phyloP scores from a whole-genome alignment of 2,329 filamentous ascomycete species.

The Aspergillus flavus region DNA sequence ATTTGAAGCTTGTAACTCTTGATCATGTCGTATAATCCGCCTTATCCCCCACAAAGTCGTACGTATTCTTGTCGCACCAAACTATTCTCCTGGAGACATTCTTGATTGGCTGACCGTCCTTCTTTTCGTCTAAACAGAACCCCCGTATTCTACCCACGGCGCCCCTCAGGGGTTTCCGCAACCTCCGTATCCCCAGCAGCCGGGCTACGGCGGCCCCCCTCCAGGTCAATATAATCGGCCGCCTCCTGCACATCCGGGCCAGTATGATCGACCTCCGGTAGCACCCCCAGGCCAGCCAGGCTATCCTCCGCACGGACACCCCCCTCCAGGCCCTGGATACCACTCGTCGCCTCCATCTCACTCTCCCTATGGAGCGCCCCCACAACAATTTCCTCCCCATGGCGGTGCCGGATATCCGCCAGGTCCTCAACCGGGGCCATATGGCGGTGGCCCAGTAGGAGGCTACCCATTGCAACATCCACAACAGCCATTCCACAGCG shows the following conservation, averaged over 20 bases:
- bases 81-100: neutral
- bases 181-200: conserved; percentile 23
- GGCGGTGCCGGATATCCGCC: conserved; percentile 24
- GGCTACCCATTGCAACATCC: conserved; percentile 36
- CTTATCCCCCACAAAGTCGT: neutral
- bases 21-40: neutral
- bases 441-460: conserved; percentile 24
- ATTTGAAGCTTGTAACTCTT: neutral
- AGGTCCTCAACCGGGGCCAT: conserved; percentile 27
- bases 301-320: conserved; percentile 27
- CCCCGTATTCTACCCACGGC: conserved; percentile 31
- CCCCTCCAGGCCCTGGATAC: conserved; percentile 7
- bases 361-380: conserved; percentile 18
- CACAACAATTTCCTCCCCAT: conserved; percentile 19
- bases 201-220: conserved; percentile 23
- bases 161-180: conserved; percentile 28
- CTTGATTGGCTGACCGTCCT: neutral
- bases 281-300: conserved; percentile 34
- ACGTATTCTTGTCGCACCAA: neutral
- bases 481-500: conserved; percentile 27
- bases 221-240: conserved; percentile 22
- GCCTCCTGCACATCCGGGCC: conserved; percentile 1
- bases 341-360: conserved; percentile 19
- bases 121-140: conserved; percentile 18
- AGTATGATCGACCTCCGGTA: conserved; percentile 27